These are phyloP conservation scores for Yarrowia sp. DNA, from an alignment of 805 yeast genomes.

Conservation along the genomic window DNA sequence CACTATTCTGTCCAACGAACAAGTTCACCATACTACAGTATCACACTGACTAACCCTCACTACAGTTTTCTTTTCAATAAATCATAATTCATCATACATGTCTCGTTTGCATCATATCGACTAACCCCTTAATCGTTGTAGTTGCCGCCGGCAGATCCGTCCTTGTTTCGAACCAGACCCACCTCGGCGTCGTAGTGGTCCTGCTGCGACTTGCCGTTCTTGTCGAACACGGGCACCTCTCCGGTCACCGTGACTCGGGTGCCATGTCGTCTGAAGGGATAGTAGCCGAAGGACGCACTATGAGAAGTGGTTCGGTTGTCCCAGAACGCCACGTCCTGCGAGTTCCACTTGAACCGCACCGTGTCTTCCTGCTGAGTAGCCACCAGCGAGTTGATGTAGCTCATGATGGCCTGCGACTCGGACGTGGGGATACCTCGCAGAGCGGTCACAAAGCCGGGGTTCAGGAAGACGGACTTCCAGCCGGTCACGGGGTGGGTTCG, in stretches of 20 bases:
- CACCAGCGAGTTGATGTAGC: conserved; percentile 59
- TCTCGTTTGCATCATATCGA: background rate
- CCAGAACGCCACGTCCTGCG: conserved; percentile 60
- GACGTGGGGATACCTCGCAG: conserved; percentile 72
- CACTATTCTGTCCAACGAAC: too few relatives aligned
- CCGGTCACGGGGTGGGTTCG: conserved; percentile 60
- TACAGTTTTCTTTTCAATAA: too few relatives aligned
- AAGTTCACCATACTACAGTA: too few relatives aligned
- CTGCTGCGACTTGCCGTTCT: conserved; percentile 46
- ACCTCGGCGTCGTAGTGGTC: conserved; percentile 44
- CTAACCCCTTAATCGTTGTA: conserved; percentile 49
- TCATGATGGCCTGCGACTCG: conserved; percentile 65
- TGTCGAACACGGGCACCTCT: conserved; percentile 62
- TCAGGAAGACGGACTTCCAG: conserved; percentile 56
- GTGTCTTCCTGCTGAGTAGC: conserved; percentile 58
- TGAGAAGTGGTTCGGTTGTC: conserved; percentile 61
- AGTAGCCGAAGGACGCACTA: conserved; percentile 60
- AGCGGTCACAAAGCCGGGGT: conserved; percentile 58
- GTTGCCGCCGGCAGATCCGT: conserved; percentile 47
- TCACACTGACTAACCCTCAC: too few relatives aligned
- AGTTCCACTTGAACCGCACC: conserved; percentile 60
- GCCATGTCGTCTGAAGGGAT: conserved; percentile 71
- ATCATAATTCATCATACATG: conserved; percentile 13
- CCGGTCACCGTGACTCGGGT: conserved; percentile 78
- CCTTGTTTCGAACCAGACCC: conserved; percentile 45